Conservation (phyloP, 2,329 filamentous ascomycete species). For the Neurospora sp. region DNA sequence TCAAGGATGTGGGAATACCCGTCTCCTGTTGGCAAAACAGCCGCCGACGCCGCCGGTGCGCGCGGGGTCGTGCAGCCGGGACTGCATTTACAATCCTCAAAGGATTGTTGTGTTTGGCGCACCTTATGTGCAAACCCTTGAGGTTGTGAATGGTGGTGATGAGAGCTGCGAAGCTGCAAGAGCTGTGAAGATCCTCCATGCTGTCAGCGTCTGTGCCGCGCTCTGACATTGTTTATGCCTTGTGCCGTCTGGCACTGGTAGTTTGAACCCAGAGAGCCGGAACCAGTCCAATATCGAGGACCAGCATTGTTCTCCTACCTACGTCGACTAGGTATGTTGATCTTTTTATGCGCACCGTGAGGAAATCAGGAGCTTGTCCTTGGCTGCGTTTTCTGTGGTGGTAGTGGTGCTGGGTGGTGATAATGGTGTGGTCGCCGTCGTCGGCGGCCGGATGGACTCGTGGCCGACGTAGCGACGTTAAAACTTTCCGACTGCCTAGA, state of each 20-base stretch:
- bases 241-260: neutral
- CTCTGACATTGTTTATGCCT: neutral
- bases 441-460: neutral
- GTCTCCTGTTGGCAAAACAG: neutral
- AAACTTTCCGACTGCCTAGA: neutral
- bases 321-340: neutral
- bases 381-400: neutral
- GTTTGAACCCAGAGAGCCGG: neutral
- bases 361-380: neutral
- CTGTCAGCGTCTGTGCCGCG: neutral
- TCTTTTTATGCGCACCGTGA: neutral
- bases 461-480: neutral
- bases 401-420: neutral
- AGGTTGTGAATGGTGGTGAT: neutral
- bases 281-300: neutral
- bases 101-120: neutral
- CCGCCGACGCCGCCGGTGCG: neutral
- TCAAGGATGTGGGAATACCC: neutral
- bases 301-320: neutral
- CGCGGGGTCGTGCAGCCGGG: neutral
- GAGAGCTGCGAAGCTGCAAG: neutral
- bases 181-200: neutral
- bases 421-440: neutral
- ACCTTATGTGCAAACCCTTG: neutral
- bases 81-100: neutral